A percentile compares a stretch with the other conserved stretches of the same genome.
These are phyloP conservation scores for Psilocybe tampanensis DNA, from an alignment of 768 basidiomycete genomes.

Conservation along the genomic window DNA sequence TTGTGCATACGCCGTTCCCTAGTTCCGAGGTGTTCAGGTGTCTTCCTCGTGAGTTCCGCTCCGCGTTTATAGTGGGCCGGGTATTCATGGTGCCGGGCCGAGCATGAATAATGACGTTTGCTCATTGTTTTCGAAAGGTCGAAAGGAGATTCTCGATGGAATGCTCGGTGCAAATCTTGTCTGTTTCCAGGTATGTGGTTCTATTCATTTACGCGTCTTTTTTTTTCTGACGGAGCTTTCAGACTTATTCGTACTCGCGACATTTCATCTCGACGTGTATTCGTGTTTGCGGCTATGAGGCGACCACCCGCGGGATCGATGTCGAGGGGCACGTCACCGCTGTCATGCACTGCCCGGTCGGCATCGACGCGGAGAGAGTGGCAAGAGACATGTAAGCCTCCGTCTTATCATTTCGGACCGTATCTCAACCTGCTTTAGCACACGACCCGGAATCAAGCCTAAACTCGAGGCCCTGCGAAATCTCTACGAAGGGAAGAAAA, in stretches of 20 bases:
- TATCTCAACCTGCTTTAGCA: conserved; percentile 36
- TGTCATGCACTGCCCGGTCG: conserved; percentile 92
- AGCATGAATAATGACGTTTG: too few relatives aligned
- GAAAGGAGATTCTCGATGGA: conserved; percentile 94
- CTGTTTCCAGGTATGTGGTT: conserved; percentile 82
- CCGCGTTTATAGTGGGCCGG: neutral
- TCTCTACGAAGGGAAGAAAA: conserved; percentile 96
- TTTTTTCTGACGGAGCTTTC: neutral
- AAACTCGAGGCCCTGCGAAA: conserved; percentile 83
- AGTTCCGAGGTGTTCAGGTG: conserved; percentile 95
- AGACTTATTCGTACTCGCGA: neutral
- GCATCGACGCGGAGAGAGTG: conserved; percentile 91
- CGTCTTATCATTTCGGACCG: neutral
- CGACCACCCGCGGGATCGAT: conserved; percentile 72
- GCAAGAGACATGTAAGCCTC: conserved; percentile 69
- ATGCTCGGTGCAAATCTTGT: conserved; percentile 97
- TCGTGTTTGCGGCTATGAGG: conserved; percentile 96
- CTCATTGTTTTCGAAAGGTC: conserved; percentile 40
- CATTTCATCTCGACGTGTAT: conserved; percentile 93
- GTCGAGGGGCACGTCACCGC: conserved; percentile 82
- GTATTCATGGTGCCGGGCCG: neutral
- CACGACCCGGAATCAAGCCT: conserved; percentile 83
- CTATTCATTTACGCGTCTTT: too few relatives aligned
- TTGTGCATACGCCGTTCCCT: conserved; percentile 98
- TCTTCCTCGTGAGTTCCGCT: conserved; percentile 68